Evolutionary conservation across 352 stramenopile species (phyloP), one percentile per base, ranked within the genome.

Genomic region (Blastocystis sp.): DNA sequence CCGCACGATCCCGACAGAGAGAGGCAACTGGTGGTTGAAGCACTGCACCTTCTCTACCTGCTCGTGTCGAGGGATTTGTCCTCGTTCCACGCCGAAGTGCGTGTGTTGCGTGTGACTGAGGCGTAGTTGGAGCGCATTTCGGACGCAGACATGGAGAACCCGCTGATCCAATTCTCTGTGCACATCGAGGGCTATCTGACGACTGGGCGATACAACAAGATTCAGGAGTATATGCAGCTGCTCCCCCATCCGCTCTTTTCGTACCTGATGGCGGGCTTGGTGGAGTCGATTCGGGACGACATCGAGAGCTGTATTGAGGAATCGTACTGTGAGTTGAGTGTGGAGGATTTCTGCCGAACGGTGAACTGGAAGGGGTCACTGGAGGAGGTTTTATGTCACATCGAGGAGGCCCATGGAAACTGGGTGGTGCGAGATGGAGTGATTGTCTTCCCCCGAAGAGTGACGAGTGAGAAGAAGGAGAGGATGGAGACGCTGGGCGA

Each of bases 201-300:
- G 60, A 77, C 66, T 21, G 66, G 66, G 21, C 66, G 66, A 10
- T 77, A 77, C 38, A 77, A 60, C 40, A 77, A 56, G 66, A 53
- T 77, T 77, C 66, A 77, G n/a, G 66, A 77, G 19, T 77, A 43
- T 53, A 77, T 77, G 66, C 43, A 77, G n/a, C 43, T 60, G 2
- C 66, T 77, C 19, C 66, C 66, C 28, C 23, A 77, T 10, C 38
- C 34, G 21, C 53, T 77, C 5, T 77, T 77, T 59, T 77, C 66
- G 52, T 43, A 77, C 34, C 52, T 77, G 10, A 77, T 77, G 66
- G 11, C n/a, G n/a, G 53, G 14, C 34, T 43, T 77, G 41, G 23
- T 77, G 38, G n/a, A 77, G 43, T 77, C 66, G 40, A 77, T 77
- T 23, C 66, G 41, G 41, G 40, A 71, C 34, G 66, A 77, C 45